Base-by-base conservation (phyloP, 2,329 filamentous ascomycete species). In the Diaporthe sp. region DNA sequence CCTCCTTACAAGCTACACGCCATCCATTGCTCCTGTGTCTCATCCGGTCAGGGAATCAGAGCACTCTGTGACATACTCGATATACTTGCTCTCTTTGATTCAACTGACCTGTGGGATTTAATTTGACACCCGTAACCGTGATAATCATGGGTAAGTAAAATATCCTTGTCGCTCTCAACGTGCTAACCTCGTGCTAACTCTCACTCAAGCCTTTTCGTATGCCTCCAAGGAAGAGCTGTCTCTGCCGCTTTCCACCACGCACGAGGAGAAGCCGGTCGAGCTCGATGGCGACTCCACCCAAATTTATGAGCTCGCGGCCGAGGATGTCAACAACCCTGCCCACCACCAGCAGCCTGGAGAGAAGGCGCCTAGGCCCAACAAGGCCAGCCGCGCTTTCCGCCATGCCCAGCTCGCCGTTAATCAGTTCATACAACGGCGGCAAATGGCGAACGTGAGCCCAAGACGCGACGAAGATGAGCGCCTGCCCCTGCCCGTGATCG, bases 111-210 rank as follows among this genome's bases (percentile, higher is more conserved):
- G 58, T 28, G 37, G 22, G 59, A 22, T n/a, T 19, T 22, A 8
- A 44, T 25, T 39, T 39, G 13, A 51, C 46, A 65, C 17, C 15
- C 12, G 19, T 22, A 19, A 28, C 34, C 17, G 65, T 69, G 34
- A 53, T 31, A 37, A 46, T 28, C 28, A 72, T 51, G 69, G 55
- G 55, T 72, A 72, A 72, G 69, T 49, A 13, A 51, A 51, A 25
- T 15, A 34, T 39, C 12, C 44, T 17, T 39, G 22, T 25, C 22
- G n/a, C 42, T 34, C n/a, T 39, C 13, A 31, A 55, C n/a, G 31
- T 55, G 46, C 22, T 19, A 22, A 69, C 7, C 9, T 19, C 34
- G 15, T 69, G 49, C 65, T 69, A 55, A 69, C 8, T 51, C 1
- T 28, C 19, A 53, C 9, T 25, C 3, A 31, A 72, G 69, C 69